These are phyloP conservation scores for Passalora sequoiae DNA, from an alignment of 2,329 filamentous ascomycete genomes.

Conservation along the genomic window DNA sequence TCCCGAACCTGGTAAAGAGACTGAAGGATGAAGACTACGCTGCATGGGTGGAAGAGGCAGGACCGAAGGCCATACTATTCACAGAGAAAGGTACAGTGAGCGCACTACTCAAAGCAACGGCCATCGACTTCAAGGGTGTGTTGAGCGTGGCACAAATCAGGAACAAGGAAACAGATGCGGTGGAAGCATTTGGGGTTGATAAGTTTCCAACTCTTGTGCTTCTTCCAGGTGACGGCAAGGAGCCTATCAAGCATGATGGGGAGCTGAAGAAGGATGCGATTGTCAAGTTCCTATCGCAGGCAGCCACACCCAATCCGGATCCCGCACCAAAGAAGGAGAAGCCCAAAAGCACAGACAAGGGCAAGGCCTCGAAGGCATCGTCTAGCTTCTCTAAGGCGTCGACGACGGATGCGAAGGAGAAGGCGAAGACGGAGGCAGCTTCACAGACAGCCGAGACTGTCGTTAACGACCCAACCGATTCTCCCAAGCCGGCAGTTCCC, in stretches of 20 bases:
- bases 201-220: slow-evolving; percentile 78
- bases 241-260: slow-evolving; percentile 69
- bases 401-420: slow-evolving; percentile 47
- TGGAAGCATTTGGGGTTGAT: slow-evolving; percentile 68
- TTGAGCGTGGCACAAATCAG: slow-evolving; percentile 78
- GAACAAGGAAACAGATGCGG: slow-evolving; percentile 67
- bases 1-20: slow-evolving; percentile 84
- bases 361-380: slow-evolving; percentile 42
- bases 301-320: slow-evolving; percentile 72
- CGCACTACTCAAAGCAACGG: slow-evolving; percentile 73
- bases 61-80: slow-evolving; percentile 83
- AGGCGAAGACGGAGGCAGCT: slow-evolving; percentile 44
- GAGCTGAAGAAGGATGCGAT: slow-evolving; percentile 81
- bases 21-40: slow-evolving; percentile 75
- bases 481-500: slow-evolving; percentile 47
- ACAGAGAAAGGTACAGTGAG: slow-evolving; percentile 88
- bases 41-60: slow-evolving; percentile 60
- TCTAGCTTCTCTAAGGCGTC: slow-evolving; percentile 49
- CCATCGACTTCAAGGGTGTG: slow-evolving; percentile 81
- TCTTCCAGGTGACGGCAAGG: slow-evolving; percentile 64
- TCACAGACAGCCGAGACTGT: slow-evolving; percentile 49
- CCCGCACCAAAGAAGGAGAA: slow-evolving; percentile 51
- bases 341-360: slow-evolving; percentile 44
- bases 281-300: slow-evolving; percentile 75
- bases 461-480: slow-evolving; percentile 50